Evolutionary conservation across 768 basidiomycete species (phyloP).

Genomic region (Russula sp.): DNA sequence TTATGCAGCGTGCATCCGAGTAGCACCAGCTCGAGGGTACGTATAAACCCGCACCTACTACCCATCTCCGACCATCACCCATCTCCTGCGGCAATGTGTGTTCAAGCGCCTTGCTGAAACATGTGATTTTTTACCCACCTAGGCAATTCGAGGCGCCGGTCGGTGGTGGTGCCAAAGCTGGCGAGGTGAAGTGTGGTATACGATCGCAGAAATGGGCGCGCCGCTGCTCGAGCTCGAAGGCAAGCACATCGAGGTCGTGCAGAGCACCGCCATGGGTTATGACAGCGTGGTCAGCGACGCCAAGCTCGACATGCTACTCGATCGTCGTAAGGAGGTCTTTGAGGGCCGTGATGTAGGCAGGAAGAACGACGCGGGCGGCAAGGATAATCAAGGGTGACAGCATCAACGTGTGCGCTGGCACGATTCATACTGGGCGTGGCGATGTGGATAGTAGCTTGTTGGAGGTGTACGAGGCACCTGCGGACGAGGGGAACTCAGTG

Average conservation of each 20-base stretch:
- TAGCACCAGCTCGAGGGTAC: too few species aligned
- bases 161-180: constrained; percentile 33
- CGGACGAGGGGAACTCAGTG: constrained; percentile 56
- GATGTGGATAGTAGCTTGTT: too few species aligned
- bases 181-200: constrained; percentile 50
- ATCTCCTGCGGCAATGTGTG: not conserved
- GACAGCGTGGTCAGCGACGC: too few species aligned
- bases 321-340: constrained; percentile 70
- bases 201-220: constrained; percentile 74
- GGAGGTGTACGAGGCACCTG: constrained; percentile 67
- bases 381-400: too few species aligned
- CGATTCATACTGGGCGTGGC: too few species aligned
- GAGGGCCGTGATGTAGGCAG: constrained; percentile 62
- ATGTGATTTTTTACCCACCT: not conserved
- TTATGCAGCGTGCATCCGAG: constrained; percentile 42
- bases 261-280: too few species aligned
- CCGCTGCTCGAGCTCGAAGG: constrained; percentile 64
- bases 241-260: constrained; percentile 50
- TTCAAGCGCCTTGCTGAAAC: not conserved
- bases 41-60: constrained; percentile 33
- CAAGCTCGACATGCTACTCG: too few species aligned
- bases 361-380: constrained; percentile 36
- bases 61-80: not conserved
- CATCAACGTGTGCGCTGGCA: too few species aligned
- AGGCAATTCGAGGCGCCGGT: constrained; percentile 80